Conservation (phyloP, 2,329 filamentous ascomycete species). For the Bipolaris victoriae region DNA sequence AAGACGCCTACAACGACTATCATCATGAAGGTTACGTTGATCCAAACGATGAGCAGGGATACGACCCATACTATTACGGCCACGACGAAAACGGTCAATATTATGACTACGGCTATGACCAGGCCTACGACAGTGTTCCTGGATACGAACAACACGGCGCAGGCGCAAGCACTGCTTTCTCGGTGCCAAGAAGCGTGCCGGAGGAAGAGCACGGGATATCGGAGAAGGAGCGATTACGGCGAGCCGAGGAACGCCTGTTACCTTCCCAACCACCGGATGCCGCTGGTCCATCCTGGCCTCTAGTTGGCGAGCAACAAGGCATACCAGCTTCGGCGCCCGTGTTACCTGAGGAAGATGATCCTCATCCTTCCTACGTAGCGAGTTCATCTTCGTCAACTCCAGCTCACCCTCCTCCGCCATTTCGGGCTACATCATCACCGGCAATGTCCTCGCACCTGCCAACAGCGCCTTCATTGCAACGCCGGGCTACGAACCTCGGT, state of each 20-base stretch:
- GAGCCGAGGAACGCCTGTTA: conserved; percentile 77
- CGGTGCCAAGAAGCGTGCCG: conserved; percentile 60
- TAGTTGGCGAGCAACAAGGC: conserved; percentile 42
- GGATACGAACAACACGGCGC: conserved; percentile 36
- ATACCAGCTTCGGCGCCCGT: conserved; percentile 47
- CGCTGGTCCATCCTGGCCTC: conserved; percentile 51
- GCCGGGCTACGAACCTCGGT: conserved; percentile 14
- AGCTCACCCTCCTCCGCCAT: conserved; percentile 36
- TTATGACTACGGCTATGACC: conserved; percentile 43
- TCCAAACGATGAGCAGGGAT: conserved; percentile 22
- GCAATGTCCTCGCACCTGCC: conserved; percentile 15
- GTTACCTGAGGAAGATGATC: conserved; percentile 43
- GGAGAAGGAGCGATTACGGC: conserved; percentile 81
- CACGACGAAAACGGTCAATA: conserved; percentile 44
- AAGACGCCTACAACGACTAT: conserved; percentile 32
- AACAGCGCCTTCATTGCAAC: conserved; percentile 21
- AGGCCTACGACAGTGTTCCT: conserved; percentile 38
- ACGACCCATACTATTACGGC: conserved; percentile 37
- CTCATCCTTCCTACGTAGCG: conserved; percentile 28
- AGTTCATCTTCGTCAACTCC: conserved; percentile 30
- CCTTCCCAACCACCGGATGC: conserved; percentile 75
- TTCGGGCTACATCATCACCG: conserved; percentile 24
- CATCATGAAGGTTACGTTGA: conserved; percentile 24
- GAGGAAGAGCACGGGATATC: conserved; percentile 67
- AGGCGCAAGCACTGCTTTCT: conserved; percentile 54